Evolutionary conservation across 2,329 filamentous ascomycete genomes (phyloP), one percentile per base, ranked within the genome.

Genomic region (Neofusicoccum laricinum): DNA sequence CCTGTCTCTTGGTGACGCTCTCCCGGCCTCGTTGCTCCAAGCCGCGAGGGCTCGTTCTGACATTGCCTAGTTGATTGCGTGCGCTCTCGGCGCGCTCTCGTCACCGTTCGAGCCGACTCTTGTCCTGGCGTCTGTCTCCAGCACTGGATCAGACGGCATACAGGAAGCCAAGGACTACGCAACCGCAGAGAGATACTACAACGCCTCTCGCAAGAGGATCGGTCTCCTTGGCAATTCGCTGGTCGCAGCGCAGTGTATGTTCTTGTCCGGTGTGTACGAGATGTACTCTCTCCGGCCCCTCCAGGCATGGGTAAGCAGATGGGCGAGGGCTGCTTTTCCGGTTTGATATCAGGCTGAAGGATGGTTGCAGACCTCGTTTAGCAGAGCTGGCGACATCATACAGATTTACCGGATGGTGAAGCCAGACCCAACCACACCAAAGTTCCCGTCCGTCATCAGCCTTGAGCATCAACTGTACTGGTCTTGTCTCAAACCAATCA

Each of bases 401-500:
- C 49, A 53, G n/a, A 21, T 51, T 11, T 49, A 19, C 53, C 30
- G 34, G n/a, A 17, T 55, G 65, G 50, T 30, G 51, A 41, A 55
- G 25, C 62, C 15, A 49, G 61, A n/a, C 12, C 49, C 34, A 11
- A 62, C 64, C 62, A 53, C 65, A 10, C 65, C 67, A 48, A 65
- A 66, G 3, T 49, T 57, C 4, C 64, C 32, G 5, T 38, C 49
- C 6, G 38, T 32, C 4, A 12, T 38, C 46, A 65, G 68, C 19
- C 68, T 72, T 15, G 71, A 74, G 65, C 69, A 69, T 62, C 65
- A 72, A 14, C 68, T 76, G 14, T 76, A 75, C 53, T 76, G 73
- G 74, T 75, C 72, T 32, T 76, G 73, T 48, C 65, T 76, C 64
- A 76, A 76, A 58, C 73, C 72, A 14, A 71, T 75, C 65, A 70